Evolutionary conservation across 331 rosid species (phyloP), one percentile per base, ranked within the genome.

Genomic region (Acacia pycnantha): DNA sequence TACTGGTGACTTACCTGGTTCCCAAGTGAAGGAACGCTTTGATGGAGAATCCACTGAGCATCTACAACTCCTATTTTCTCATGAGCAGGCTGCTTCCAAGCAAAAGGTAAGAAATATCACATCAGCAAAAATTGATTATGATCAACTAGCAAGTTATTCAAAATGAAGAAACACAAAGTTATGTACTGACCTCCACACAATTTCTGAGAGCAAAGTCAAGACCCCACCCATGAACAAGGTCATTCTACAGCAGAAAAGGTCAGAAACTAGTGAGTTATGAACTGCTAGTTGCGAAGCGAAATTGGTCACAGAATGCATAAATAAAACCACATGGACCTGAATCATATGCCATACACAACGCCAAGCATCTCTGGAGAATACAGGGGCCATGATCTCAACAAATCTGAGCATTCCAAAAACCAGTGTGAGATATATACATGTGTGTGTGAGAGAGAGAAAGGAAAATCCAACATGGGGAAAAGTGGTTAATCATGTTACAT

Each of bases 301-400:
- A 81, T 68, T 12, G 64, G 77, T 2, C 51, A 78, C 37, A 50
- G 13, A 51, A 50, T 27, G 27, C 74, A 31, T 47, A 51, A 29
- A 50, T 74, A 11, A 78, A 65, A 53, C 11, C 43, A 48, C 33
- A 61, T 43, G 50, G 78, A 90, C 99, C 91, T 93, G 99, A 85
- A 95, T 95, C 97, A 95, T 82, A 70, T 95, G 90, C 98, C 98
- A 95, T 78, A 93, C 93, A 70, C 98, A 95, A 61, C 94, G 98
- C 98, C 98, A 95, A 71, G 98, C 92, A 74, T 89, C 90, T 71
- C 88, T 90, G 22, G 99, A 89, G 79, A 95, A 93, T 46, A 95
- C 98, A 58, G 98, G 90, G 19, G 98, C 98, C 98, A 95, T 95
- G 81, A 95, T 95, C 89, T 95, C 98, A 56, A 95, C 97, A 88